Evolutionary conservation across 768 basidiomycete species (phyloP).

Genomic region (Naematelia encephala): DNA sequence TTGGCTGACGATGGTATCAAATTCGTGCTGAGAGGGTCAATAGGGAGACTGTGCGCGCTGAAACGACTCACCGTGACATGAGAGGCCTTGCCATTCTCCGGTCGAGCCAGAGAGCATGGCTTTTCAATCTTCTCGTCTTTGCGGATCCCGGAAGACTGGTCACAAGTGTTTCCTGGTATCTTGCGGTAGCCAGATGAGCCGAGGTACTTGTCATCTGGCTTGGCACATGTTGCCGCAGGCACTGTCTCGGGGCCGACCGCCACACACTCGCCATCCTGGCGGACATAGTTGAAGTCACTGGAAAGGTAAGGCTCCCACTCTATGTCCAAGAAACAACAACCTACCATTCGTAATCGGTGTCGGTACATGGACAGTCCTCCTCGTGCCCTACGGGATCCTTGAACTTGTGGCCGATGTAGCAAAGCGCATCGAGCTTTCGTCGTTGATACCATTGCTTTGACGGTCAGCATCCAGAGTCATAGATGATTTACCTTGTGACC

Average conservation of each 20-base stretch:
- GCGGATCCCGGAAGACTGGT: constrained; percentile 57
- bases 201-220: constrained; percentile 62
- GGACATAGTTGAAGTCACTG: constrained; percentile 50
- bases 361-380: constrained; percentile 75
- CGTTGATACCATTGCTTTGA: constrained; percentile 87
- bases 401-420: constrained; percentile 88
- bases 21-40: constrained; percentile 37
- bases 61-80: constrained; percentile 64
- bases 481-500: constrained; percentile 70
- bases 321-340: constrained; percentile 9
- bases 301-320: not conserved
- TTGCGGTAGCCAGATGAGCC: constrained; percentile 90
- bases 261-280: constrained; percentile 69
- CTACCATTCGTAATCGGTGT: constrained; percentile 92
- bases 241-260: constrained; percentile 85
- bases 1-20: constrained; percentile 58
- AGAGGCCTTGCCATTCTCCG: constrained; percentile 69
- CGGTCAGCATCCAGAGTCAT: not conserved
- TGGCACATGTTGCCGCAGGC: constrained; percentile 62
- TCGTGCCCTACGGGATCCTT: constrained; percentile 77
- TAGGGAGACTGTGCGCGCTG: not conserved
- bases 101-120: constrained; percentile 76
- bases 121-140: constrained; percentile 72
- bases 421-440: constrained; percentile 74
- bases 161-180: constrained; percentile 89